phyloP scores from a whole-genome alignment of 75 land plant genomes.

The Isoetes taiwanensis region DNA sequence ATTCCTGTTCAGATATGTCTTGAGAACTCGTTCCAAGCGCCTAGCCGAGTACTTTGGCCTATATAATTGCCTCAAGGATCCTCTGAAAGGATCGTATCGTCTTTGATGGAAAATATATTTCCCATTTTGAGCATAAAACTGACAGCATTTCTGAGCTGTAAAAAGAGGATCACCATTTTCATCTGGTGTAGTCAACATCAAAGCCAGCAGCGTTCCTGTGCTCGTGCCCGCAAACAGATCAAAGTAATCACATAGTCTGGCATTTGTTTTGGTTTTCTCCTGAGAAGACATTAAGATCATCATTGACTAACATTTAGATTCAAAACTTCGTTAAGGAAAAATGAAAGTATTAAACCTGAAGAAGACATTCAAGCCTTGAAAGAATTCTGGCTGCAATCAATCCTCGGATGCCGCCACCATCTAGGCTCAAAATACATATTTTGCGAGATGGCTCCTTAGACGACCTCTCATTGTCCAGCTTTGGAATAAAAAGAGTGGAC shows the following conservation, averaged over 20 bases:
- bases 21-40: conserved; percentile 18
- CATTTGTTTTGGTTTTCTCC: conserved; percentile 1
- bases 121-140: conserved; percentile 13
- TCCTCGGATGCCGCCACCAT: conserved; percentile 28
- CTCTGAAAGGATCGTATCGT: conserved; percentile 21
- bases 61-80: conserved; percentile 13
- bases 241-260: conserved; percentile 17
- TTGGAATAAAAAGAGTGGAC: too few species aligned
- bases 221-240: conserved; percentile 22
- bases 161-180: conserved; percentile 15
- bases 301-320: too few species aligned
- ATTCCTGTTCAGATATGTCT: conserved; percentile 12
- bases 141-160: conserved; percentile 18
- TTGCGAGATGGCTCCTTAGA: too few species aligned
- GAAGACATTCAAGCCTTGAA: conserved; percentile 12
- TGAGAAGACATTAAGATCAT: too few species aligned
- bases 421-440: conserved; percentile 16
- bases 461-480: too few species aligned
- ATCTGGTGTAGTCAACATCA: conserved; percentile 15
- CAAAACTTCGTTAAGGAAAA: too few species aligned
- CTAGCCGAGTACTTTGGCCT: conserved; percentile 23
- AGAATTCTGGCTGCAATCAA: conserved; percentile 20
- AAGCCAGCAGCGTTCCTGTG: conserved; percentile 18
- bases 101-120: conserved; percentile 11
- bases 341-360: too few species aligned